Base-by-base conservation (phyloP, 169 alveolate genomes). In the Plasmodium knowlesi region DNA sequence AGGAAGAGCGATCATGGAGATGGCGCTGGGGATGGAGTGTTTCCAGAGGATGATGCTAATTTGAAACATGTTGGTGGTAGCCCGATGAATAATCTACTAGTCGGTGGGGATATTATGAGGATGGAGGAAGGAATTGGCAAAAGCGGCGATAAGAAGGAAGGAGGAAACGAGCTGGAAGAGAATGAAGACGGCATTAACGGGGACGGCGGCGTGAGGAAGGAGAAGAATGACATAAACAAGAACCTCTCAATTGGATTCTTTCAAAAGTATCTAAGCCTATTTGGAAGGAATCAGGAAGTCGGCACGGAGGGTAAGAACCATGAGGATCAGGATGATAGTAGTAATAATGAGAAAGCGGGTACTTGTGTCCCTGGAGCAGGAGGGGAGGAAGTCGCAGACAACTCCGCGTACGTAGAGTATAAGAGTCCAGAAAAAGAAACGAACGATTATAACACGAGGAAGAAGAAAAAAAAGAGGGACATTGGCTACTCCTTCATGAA, bases 391-490 rank as follows among this genome's bases (percentile, higher is more conserved):
- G 57, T 0, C 57, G 19, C 2, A 3, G 83, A 84, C 32, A 54
- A 32, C 71, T 8, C 76, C 19, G 34, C 74, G 32, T 46, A 39
- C 67, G 39, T 53, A 74, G 86, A 86, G 43, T 54, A 30, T 12
- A 43, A 16, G 39, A 86, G 16, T 53, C 37, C 37, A 53, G 93
- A 76, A 50, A 86, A 86, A 25, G 93, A 86, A 74, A 74, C 71
- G 2, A 86, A 86, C 43, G 93, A 76, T 50, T 73, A 74, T 39
- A 84, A 72, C 22, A 86, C 93, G 12, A 83, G 84, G 28, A 74
- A 78, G 43, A 85, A 85, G 82, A 85, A 85, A 22, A 85, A 85
- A 22, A 86, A 86, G 19, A 81, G 71, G 6, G 46, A 84, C 53
- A 46, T 34, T 0, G n/a, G 2, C 14, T 82, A 82, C 41, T 70